Evolutionary conservation across 2,329 filamentous ascomycete species (phyloP).

Genomic region (Arthrobotrys megalospora): DNA sequence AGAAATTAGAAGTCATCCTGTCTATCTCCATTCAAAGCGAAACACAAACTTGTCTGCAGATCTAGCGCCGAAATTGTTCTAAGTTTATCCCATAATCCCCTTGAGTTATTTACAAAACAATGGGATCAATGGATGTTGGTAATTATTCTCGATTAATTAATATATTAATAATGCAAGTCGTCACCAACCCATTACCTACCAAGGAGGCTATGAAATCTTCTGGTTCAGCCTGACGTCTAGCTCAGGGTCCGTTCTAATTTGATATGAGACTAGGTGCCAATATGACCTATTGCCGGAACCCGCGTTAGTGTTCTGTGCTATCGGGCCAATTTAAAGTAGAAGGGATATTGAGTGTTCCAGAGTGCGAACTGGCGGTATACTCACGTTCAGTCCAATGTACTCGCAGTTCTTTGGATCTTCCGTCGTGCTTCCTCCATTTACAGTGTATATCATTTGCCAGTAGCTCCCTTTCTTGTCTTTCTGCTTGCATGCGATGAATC

Average conservation of each 20-base stretch:
- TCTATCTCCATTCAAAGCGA: no score
- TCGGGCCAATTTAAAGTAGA: neutral
- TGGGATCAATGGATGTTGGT: no score
- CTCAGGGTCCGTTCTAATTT: neutral
- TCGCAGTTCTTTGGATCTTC: slow-evolving; percentile 42
- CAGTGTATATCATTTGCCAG: slow-evolving; percentile 57
- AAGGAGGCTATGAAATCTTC: no score
- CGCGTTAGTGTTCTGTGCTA: neutral
- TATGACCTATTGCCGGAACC: slow-evolving; percentile 9
- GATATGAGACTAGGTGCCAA: slow-evolving; percentile 9
- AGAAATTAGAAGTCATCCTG: no score
- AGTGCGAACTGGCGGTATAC: neutral
- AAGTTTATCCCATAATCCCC: no score
- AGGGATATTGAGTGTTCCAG: neutral
- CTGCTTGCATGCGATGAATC: slow-evolving; percentile 50
- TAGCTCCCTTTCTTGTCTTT: slow-evolving; percentile 37
- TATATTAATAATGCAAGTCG: no score
- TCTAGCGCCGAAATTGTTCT: no score
- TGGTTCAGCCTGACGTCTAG: no score
- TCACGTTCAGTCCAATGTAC: slow-evolving; percentile 54
- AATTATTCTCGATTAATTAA: no score
- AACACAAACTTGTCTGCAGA: no score
- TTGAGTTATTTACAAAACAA: no score
- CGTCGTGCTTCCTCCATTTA: slow-evolving; percentile 31
- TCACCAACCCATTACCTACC: no score